phyloP scores from a whole-genome alignment of 495 filamentous ascomycete species.

The Neurospora sp. region DNA sequence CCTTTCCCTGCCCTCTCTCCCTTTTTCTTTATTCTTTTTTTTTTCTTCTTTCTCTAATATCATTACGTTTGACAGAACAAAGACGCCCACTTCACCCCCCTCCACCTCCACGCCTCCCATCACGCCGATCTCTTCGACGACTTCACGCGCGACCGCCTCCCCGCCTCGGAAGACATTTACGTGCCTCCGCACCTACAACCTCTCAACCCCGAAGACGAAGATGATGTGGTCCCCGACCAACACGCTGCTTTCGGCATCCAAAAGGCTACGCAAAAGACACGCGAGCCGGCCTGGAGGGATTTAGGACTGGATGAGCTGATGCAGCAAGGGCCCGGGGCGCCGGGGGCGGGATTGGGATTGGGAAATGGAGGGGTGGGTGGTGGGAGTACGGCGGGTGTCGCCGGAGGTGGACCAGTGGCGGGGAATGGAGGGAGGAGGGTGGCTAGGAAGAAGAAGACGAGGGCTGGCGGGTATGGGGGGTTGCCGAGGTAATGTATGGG shows the following conservation, averaged over 20 bases:
- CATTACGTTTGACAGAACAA: conserved; percentile 52
- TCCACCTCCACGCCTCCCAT: conserved; percentile 73
- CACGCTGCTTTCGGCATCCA: conserved; percentile 95
- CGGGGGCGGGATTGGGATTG: conserved; percentile 5
- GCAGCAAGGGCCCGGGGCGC: conserved; percentile 38
- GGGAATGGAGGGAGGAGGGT: conserved; percentile 7
- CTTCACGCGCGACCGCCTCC: conserved; percentile 59
- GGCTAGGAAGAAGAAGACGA: conserved; percentile 2
- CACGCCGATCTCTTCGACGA: conserved; percentile 91
- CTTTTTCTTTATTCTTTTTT: not conserved
- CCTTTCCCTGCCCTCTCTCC: not conserved
- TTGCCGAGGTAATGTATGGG: conserved; percentile 25
- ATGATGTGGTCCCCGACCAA: conserved; percentile 94
- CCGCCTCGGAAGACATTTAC: conserved; percentile 65
- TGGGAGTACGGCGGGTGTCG: conserved; percentile 11
- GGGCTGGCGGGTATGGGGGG: conserved; percentile 19
- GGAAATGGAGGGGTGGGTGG: not conserved
- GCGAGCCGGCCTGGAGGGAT: conserved; percentile 79
- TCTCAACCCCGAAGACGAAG: conserved; percentile 93
- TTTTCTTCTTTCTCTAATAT: not conserved
- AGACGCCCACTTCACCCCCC: conserved; percentile 76
- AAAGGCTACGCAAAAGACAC: conserved; percentile 62
- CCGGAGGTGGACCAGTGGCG: not conserved
- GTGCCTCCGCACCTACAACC: conserved; percentile 84
- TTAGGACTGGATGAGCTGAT: conserved; percentile 66